Evolutionary conservation across 768 basidiomycete species (phyloP), one percentile per base, ranked within the genome.

Genomic region (Pseudohyphozyma bogoriensis): DNA sequence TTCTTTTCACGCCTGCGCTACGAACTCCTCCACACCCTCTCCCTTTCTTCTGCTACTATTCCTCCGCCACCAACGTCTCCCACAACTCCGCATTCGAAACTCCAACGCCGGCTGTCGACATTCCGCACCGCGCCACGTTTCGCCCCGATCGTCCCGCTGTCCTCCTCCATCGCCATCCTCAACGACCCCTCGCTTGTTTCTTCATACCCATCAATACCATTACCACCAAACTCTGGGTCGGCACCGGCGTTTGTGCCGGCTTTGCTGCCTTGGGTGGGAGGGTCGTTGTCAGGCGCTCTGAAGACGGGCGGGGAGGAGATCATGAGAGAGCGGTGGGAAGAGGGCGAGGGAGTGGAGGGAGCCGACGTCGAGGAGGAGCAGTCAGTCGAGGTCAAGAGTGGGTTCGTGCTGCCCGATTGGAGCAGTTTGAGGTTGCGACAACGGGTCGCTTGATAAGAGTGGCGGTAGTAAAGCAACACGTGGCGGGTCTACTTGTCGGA

Each of bases 241-340:
- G 90, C 89, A 0, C 92, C 93, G 0, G 85, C 87, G 0, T 96
- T 93, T 74, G 76, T 84, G 5, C 86, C 90, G 2, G 82, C 84
- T 1, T 78, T 83, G 36, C 78, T 92, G 75, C 80, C 85, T 0
- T 99, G 93, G 93, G 83, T 99, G 15, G 93, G 93, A 6, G 93
- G 89, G 0, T 90, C 88, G 26, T 72, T 97, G 24, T 89, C 91
- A 3, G 93, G 92, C 13, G 80, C 87, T 11, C 77, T 95, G 51
- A 93, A 95, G 74, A 89, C 85, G 0, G 87, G 87, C 4, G 89
- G 88, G 0, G 80, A 78, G 4, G 91, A 93, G 70, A 80, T 95
- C 11, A 71, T 83, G 51, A 80, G 29, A 67, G 69, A 24, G 69
- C 36, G 29, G 36, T 36, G 44, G 29, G 45, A 52, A 15, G 51